Evolutionary conservation across 768 basidiomycete species (phyloP).

Genomic region (Fomitopsis serialis): DNA sequence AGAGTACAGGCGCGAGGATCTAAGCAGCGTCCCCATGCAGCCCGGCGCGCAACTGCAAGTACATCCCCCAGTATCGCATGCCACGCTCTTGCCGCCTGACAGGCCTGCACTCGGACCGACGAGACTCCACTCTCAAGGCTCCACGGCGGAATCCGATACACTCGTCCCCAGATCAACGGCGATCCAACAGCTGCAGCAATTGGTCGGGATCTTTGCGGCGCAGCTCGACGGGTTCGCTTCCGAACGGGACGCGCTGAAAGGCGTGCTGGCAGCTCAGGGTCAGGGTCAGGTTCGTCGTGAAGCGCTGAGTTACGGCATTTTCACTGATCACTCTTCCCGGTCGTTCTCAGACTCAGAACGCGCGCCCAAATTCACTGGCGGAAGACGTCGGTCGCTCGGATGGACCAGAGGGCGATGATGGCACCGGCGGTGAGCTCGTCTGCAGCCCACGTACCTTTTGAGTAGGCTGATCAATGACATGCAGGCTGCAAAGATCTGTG

Average conservation of each 20-base stretch:
- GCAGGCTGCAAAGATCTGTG: not conserved
- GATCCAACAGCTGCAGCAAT: not conserved
- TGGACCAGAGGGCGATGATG: too few species aligned
- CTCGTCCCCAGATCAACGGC: not conserved
- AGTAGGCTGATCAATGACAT: not conserved
- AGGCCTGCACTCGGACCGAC: not conserved
- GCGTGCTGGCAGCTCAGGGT: not conserved
- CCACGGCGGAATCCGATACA: too few species aligned
- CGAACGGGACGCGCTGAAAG: conserved; percentile 4
- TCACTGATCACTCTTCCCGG: too few species aligned
- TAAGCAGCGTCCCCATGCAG: not conserved
- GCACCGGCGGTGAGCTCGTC: too few species aligned
- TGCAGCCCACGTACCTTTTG: too few species aligned
- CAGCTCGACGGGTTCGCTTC: conserved; percentile 4
- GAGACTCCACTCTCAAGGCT: not conserved
- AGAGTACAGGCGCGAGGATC: too few species aligned
- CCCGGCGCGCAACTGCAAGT: too few species aligned
- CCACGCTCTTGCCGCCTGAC: too few species aligned
- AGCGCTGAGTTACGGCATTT: too few species aligned
- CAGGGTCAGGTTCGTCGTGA: not conserved
- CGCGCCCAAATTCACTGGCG: too few species aligned
- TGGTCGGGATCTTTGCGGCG: conserved; percentile 2
- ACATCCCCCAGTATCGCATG: too few species aligned
- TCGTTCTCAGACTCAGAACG: not conserved
- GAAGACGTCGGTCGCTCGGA: too few species aligned